These are phyloP conservation scores for Lachnellula occidentalis DNA, from an alignment of 2,329 filamentous ascomycete species.

Conservation along the genomic window DNA sequence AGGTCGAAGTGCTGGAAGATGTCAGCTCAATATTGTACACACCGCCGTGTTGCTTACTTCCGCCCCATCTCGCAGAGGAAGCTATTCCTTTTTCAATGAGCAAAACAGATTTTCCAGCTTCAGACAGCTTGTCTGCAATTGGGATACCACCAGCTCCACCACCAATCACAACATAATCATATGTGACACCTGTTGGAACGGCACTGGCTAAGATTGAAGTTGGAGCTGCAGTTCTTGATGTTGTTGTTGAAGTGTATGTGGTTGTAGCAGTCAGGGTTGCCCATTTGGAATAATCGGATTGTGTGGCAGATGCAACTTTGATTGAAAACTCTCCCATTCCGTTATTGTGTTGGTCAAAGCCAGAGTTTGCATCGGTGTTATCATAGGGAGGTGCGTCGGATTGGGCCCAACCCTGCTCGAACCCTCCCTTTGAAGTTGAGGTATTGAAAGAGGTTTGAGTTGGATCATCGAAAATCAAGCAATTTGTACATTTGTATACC, in stretches of 20 bases:
- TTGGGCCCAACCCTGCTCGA: constrained; percentile 53
- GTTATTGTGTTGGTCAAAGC: constrained; percentile 50
- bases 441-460: constrained; percentile 37
- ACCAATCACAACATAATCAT: constrained; percentile 51
- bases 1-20: constrained; percentile 20
- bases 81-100: constrained; percentile 56
- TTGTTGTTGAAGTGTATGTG: constrained; percentile 26
- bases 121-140: constrained; percentile 53
- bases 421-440: constrained; percentile 38
- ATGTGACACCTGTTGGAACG: constrained; percentile 41
- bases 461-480: constrained; percentile 48
- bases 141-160: constrained; percentile 49
- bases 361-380: constrained; percentile 39
- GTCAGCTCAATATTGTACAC: constrained; percentile 2
- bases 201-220: constrained; percentile 41
- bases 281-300: constrained; percentile 33
- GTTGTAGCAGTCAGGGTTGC: constrained; percentile 26
- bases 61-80: constrained; percentile 61
- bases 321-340: constrained; percentile 49
- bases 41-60: constrained; percentile 32
- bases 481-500: constrained; percentile 60
- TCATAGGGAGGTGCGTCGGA: constrained; percentile 35
- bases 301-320: constrained; percentile 38
- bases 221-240: constrained; percentile 39
- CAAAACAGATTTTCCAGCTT: constrained; percentile 59